Evolutionary conservation across 2,329 filamentous ascomycete genomes (phyloP).

Genomic region (Hypoxylon sp.): DNA sequence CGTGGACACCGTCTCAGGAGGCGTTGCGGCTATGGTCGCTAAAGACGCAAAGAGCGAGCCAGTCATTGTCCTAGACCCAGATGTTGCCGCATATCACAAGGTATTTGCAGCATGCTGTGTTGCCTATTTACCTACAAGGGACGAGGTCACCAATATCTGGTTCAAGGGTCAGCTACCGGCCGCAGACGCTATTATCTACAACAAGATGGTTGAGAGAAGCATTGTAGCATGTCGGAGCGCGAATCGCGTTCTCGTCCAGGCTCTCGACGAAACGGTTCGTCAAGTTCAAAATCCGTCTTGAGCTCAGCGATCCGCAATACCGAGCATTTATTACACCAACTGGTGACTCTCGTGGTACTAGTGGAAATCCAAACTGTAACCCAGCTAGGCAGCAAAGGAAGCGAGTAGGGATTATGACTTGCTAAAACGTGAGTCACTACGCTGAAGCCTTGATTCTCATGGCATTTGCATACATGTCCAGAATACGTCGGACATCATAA

Average conservation of each 20-base stretch:
- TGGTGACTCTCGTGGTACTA: not conserved
- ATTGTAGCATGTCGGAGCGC: constrained; percentile 61
- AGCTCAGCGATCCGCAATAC: constrained; percentile 15
- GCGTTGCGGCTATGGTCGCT: constrained; percentile 84
- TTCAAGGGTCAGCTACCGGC: constrained; percentile 78
- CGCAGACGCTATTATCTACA: constrained; percentile 60
- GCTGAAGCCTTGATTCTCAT: constrained; percentile 8
- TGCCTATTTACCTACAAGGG: constrained; percentile 86
- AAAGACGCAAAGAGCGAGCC: constrained; percentile 56
- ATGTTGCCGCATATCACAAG: constrained; percentile 82
- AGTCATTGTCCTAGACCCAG: constrained; percentile 81
- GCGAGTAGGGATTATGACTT: constrained; percentile 2
- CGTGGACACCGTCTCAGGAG: constrained; percentile 89
- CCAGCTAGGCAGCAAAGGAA: constrained; percentile 1
- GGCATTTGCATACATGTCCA: constrained; percentile 1
- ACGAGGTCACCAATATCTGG: constrained; percentile 96
- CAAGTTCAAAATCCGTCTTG: constrained; percentile 49
- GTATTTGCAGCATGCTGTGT: constrained; percentile 90
- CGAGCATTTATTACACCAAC: not conserved
- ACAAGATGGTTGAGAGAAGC: constrained; percentile 60
- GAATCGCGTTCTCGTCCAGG: constrained; percentile 60
- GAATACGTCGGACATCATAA: constrained; percentile 2
- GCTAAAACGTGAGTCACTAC: constrained; percentile 3
- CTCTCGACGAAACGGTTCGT: constrained; percentile 57
- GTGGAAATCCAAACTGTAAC: not conserved